Base-by-base conservation (phyloP, 495 filamentous ascomycete species). In the Cercophora newfieldiana region DNA sequence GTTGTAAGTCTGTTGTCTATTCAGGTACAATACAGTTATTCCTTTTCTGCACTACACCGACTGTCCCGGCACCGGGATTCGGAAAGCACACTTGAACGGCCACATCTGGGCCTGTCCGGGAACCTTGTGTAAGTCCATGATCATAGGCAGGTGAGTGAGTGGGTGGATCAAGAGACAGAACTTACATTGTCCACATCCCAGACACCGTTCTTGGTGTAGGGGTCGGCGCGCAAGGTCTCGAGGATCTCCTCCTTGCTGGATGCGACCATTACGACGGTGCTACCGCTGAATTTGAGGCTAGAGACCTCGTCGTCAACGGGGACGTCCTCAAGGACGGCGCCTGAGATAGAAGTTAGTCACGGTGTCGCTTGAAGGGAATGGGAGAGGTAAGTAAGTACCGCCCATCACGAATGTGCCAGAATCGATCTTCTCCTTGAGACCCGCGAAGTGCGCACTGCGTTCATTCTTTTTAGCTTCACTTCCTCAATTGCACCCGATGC, bases 141-240 rank as follows among this genome's bases (percentile, higher is more conserved):
- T 3, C 44, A 28, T 16, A 12, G 33, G 54, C 54, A 19, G 26
- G 25, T 37, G 19, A 8, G 30, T 14, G 25, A 28, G 21, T n/a
- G 33, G 30, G 4, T 14, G 44, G 19, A 26, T 19, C 3, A 31
- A n/a, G n/a, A n/a, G n/a, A n/a, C n/a, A n/a, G n/a, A n/a, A 72
- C 71, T 65, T 65, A 90, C 89, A 72, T 91, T 93, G 19, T 89
- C 85, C 66, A 88, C 79, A 83, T 97, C 91, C 94, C 94, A 97
- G 16, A 97, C 91, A 0, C 86, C 89, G n/a, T 67, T 75, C 59
- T 72, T 78, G 19, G 80, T 78, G 71, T 97, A 97, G 7, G 92
- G 81, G 74, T 97, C 94, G 14, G 87, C 80, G 74, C 85, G 84
- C 54, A 97, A 71, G 8, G 83, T 69, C 72, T 89, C 80, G 47